Conservation (phyloP, 2,329 filamentous ascomycete genomes). For the Sporothrix schenckii region DNA sequence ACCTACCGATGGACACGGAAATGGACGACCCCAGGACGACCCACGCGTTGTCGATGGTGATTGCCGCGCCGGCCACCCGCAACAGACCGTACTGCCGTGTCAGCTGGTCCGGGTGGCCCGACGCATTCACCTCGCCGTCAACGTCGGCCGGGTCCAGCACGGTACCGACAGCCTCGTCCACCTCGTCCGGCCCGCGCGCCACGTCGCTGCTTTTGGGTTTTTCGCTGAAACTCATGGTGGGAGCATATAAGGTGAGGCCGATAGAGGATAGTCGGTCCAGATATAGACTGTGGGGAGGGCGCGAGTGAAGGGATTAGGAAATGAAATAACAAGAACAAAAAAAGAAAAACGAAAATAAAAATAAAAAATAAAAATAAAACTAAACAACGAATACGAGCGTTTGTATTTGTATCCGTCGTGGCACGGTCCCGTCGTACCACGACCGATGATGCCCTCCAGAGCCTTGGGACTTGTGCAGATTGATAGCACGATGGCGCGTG, state of each 20-base stretch:
- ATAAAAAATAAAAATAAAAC: too few species aligned
- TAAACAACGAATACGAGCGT: too few species aligned
- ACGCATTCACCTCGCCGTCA: conserved; percentile 56
- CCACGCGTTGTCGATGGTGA: conserved; percentile 69
- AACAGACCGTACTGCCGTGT: conserved; percentile 64
- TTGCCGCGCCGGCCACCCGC: conserved; percentile 60
- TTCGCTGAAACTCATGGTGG: conserved; percentile 2
- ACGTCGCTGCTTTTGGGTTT: not conserved
- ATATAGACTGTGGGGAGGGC: not conserved
- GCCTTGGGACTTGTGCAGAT: not conserved
- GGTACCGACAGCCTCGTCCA: conserved; percentile 25
- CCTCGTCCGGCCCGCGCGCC: not conserved
- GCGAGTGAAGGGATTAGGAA: too few species aligned
- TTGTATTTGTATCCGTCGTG: conserved; percentile 11
- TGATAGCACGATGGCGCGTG: conserved; percentile 3
- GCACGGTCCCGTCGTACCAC: not conserved
- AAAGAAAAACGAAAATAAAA: too few species aligned
- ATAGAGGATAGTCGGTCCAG: not conserved
- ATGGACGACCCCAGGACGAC: conserved; percentile 65
- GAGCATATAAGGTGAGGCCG: not conserved
- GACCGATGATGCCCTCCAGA: not conserved
- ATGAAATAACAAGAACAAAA: too few species aligned
- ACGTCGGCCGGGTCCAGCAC: not conserved
- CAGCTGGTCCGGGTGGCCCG: conserved; percentile 65
- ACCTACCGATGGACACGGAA: conserved; percentile 54